Evolutionary conservation across 495 filamentous ascomycete genomes (phyloP).

Genomic region (Aspergillus carlsbadensis): DNA sequence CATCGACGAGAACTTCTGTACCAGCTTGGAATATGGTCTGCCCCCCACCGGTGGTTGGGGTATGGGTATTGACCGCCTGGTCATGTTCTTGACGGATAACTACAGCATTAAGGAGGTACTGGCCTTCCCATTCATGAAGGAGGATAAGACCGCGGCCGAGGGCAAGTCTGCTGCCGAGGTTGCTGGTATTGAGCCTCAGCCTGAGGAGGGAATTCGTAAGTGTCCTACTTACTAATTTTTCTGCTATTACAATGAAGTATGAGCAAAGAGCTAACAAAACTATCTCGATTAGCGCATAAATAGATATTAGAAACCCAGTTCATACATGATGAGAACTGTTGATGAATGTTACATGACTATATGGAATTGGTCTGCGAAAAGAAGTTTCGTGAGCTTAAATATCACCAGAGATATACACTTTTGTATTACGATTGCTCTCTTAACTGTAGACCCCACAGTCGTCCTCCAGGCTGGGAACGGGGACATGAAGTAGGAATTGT

Average conservation of each 20-base stretch:
- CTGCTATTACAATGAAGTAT: background rate
- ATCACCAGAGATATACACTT: background rate
- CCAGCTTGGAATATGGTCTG: constrained; percentile 78
- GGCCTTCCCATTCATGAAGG: constrained; percentile 87
- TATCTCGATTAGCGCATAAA: constrained; percentile 33
- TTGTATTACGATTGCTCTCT: background rate
- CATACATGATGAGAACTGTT: constrained; percentile 3
- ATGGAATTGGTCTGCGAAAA: background rate
- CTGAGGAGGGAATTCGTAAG: constrained; percentile 70
- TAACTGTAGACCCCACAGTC: background rate
- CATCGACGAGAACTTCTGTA: constrained; percentile 92
- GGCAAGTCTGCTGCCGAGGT: constrained; percentile 64
- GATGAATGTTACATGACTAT: constrained; percentile 11
- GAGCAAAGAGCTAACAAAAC: constrained; percentile 4
- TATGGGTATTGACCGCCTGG: constrained; percentile 93
- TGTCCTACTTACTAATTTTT: background rate
- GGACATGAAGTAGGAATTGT: no score
- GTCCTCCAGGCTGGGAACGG: no score
- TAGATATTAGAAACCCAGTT: constrained; percentile 20
- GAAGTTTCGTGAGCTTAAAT: background rate
- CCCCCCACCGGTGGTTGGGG: constrained; percentile 97
- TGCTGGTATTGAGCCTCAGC: constrained; percentile 59
- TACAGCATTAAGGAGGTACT: constrained; percentile 96
- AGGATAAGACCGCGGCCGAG: constrained; percentile 50
- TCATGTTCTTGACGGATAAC: constrained; percentile 97